Evolutionary conservation across 352 stramenopile genomes (phyloP).

Genomic region (Pythium aphanidermatum): DNA sequence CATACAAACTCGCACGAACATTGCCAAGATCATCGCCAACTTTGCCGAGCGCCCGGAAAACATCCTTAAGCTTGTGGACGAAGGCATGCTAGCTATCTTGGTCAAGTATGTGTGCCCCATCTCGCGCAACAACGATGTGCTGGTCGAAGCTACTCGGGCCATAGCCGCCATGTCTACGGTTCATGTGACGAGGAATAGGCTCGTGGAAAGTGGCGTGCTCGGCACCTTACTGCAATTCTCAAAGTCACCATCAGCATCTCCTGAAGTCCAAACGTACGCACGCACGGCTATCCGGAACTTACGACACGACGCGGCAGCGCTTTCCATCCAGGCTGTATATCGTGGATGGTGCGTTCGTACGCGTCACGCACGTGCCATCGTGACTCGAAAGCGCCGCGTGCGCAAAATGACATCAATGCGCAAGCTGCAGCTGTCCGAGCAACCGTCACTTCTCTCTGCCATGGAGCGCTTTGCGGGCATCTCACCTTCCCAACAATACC

Average conservation of each 20-base stretch:
- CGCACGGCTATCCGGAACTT: constrained; percentile 49
- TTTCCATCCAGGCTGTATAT: constrained; percentile 71
- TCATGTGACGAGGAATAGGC: constrained; percentile 43
- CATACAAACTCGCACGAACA: constrained; percentile 44
- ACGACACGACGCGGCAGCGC: constrained; percentile 59
- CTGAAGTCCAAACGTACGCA: constrained; percentile 34
- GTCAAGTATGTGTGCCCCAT: constrained; percentile 63
- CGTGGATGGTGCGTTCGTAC: constrained; percentile 51
- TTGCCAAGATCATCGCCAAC: constrained; percentile 71
- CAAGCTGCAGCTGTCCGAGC: constrained; percentile 22
- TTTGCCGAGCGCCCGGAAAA: constrained; percentile 69
- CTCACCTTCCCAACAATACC: neutral
- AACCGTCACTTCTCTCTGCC: constrained; percentile 13
- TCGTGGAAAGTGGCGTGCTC: constrained; percentile 57
- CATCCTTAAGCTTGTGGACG: constrained; percentile 63
- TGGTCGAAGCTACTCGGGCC: constrained; percentile 49
- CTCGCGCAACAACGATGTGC: constrained; percentile 42
- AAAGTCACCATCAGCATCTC: constrained; percentile 33
- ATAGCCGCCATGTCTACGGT: constrained; percentile 58
- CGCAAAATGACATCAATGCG: constrained; percentile 26
- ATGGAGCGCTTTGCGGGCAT: constrained; percentile 24
- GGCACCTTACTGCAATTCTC: constrained; percentile 49
- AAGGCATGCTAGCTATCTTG: constrained; percentile 52
- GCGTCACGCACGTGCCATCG: constrained; percentile 23
- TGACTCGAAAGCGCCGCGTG: constrained; percentile 20